Conservation (phyloP, 23 red algal genomes). For the Gracilaria vermiculophylla region DNA sequence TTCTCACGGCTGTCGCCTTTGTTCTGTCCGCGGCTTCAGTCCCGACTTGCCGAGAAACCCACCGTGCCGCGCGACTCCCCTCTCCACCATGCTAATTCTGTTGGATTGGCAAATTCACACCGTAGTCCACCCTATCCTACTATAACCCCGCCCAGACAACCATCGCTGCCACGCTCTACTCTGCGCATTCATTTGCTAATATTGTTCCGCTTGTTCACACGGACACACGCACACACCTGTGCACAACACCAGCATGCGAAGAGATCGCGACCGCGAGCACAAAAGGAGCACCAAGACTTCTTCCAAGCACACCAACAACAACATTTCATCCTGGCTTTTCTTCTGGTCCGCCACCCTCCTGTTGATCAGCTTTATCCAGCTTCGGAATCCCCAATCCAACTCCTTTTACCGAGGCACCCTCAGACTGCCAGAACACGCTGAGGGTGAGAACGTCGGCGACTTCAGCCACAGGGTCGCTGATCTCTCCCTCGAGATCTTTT, state of each 20-base stretch:
- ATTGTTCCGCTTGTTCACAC: no score
- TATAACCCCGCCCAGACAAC: neutral
- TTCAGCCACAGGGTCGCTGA: constrained; percentile 60
- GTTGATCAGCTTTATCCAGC: constrained; percentile 82
- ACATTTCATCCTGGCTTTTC: constrained; percentile 87
- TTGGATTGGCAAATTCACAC: neutral
- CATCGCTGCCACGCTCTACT: no score
- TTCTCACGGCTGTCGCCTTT: neutral
- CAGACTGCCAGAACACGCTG: constrained; percentile 31
- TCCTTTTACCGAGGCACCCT: constrained; percentile 23
- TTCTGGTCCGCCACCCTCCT: constrained; percentile 86
- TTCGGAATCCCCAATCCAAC: constrained; percentile 40
- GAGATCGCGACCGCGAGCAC: constrained; percentile 52
- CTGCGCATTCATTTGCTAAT: no score
- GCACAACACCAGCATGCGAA: neutral
- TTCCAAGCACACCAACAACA: constrained; percentile 19
- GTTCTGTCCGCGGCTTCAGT: neutral
- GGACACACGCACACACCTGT: no score
- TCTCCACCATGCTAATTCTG: constrained; percentile 11
- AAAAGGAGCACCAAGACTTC: constrained; percentile 24
- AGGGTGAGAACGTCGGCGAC: constrained; percentile 76
- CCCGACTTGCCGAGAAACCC: neutral
- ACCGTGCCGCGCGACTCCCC: neutral
- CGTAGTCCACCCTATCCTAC: neutral
- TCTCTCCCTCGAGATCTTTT: constrained; percentile 88